Base-by-base conservation (phyloP, 257 asterid genomes). In the Jacaranda copaia region DNA sequence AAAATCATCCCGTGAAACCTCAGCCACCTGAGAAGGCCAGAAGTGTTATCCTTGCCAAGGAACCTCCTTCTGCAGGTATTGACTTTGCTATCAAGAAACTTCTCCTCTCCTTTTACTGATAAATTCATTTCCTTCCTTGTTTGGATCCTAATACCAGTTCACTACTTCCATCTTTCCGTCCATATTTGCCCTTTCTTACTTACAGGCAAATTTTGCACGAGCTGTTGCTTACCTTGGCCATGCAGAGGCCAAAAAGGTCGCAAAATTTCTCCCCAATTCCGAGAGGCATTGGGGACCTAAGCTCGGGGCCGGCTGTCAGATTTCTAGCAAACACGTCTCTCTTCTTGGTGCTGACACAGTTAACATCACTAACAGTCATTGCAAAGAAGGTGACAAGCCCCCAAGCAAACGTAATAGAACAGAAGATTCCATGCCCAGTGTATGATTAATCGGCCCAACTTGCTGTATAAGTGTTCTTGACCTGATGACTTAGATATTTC, bases 261-360 rank as follows among this genome's bases (percentile, higher is more conserved):
- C 93, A 5, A 83, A 93, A 36, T 90, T 85, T 72, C 92, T 86
- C 68, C 96, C 93, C 0, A 90, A 90, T 72, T 93, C 96, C 0
- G 96, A 90, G 74, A 80, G 87, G 73, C 91, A 90, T 38, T 90
- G 96, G 96, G 96, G 96, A 13, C 96, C 93, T 15, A 88, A 88
- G 81, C 87, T 88, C n/a, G 88, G 89, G 81, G 96, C 96, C 0
- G 96, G 93, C 7, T 90, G 93, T 39, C 81, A 73, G 73, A 82
- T 90, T 38, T 86, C 90, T 0, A 86, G 87, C 80, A 90, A 90
- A 81, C 93, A 90, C 46, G 83, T 69, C 7, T 90, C 96, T 19
- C 90, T 90, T 77, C 71, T 88, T 74, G 96, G 96, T 19, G 81
- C 80, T 4, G 87, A 88, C 18, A 89, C 88, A 13, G 59, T 90